phyloP scores from a whole-genome alignment of 1,284 basidiomycete species.

The Afroboletus lepidellus region DNA sequence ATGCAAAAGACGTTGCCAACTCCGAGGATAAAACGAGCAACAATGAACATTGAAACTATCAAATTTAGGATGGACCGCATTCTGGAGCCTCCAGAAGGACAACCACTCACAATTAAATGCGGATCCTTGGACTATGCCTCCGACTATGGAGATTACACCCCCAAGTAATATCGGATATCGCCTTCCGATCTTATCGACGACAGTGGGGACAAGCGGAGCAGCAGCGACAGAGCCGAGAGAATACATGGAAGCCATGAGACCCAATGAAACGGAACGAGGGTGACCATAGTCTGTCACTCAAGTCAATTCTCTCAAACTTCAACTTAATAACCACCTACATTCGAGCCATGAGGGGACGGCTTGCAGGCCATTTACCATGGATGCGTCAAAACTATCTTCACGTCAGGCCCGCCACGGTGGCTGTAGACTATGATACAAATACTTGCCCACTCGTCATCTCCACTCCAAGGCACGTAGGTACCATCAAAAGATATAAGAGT shows the following conservation, averaged over 20 bases:
- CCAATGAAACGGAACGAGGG: constrained; percentile 18
- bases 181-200: constrained; percentile 19
- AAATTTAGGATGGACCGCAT: neutral
- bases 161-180: constrained; percentile 16
- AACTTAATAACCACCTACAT: constrained; percentile 4
- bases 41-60: constrained; percentile 16
- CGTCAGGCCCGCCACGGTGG: no score
- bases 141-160: constrained; percentile 5
- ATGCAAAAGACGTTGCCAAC: constrained; percentile 5
- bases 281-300: constrained; percentile 11
- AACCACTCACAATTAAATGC: constrained; percentile 8
- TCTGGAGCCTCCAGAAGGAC: neutral
- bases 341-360: constrained; percentile 23
- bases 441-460: neutral
- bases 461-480: constrained; percentile 1
- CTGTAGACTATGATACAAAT: no score
- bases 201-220: constrained; percentile 10
- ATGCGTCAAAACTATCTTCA: constrained; percentile 8
- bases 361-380: constrained; percentile 19
- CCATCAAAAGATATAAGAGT: neutral
- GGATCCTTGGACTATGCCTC: constrained; percentile 14
- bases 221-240: constrained; percentile 11
- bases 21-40: constrained; percentile 21
- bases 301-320: neutral
- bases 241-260: constrained; percentile 16